phyloP scores from a whole-genome alignment of 2,329 filamentous ascomycete species.

The Cladophialophora chaetospira region DNA sequence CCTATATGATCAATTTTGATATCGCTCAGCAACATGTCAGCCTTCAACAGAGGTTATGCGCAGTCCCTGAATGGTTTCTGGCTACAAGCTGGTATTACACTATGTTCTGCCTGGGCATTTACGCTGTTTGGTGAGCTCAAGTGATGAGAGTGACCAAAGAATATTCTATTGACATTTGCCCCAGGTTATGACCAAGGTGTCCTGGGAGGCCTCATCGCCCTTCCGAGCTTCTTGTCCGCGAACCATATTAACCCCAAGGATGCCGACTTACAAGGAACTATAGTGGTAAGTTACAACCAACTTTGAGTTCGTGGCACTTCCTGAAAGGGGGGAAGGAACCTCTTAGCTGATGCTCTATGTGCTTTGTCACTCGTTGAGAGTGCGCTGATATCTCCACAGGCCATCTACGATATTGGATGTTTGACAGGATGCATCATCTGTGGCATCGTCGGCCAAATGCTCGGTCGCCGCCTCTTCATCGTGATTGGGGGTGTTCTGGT shows the following conservation, averaged over 20 bases:
- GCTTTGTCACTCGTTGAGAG: neutral
- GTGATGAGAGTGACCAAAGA: too few species aligned
- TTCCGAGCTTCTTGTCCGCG: conserved; percentile 46
- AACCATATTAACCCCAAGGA: conserved; percentile 33
- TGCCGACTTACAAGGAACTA: conserved; percentile 52
- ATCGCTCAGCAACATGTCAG: conserved; percentile 9
- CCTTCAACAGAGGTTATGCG: conserved; percentile 26
- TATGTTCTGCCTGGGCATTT: conserved; percentile 27
- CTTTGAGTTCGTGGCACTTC: too few species aligned
- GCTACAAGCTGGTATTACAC: conserved; percentile 22
- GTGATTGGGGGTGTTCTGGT: conserved; percentile 60
- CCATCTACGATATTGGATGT: conserved; percentile 52
- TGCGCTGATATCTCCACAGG: conserved; percentile 21
- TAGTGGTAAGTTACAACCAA: conserved; percentile 40
- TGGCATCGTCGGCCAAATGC: conserved; percentile 40
- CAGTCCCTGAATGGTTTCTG: conserved; percentile 14
- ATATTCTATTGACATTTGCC: neutral
- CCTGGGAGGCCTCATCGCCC: conserved; percentile 55
- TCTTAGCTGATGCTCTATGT: neutral
- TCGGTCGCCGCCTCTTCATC: conserved; percentile 50
- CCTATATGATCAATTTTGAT: neutral
- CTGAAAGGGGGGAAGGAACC: too few species aligned
- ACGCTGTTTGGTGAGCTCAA: conserved; percentile 20
- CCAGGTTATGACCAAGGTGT: conserved; percentile 28
- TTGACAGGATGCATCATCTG: conserved; percentile 43